These are phyloP conservation scores for Neonectria coccinea DNA, from an alignment of 2,329 filamentous ascomycete genomes.

Conservation along the genomic window DNA sequence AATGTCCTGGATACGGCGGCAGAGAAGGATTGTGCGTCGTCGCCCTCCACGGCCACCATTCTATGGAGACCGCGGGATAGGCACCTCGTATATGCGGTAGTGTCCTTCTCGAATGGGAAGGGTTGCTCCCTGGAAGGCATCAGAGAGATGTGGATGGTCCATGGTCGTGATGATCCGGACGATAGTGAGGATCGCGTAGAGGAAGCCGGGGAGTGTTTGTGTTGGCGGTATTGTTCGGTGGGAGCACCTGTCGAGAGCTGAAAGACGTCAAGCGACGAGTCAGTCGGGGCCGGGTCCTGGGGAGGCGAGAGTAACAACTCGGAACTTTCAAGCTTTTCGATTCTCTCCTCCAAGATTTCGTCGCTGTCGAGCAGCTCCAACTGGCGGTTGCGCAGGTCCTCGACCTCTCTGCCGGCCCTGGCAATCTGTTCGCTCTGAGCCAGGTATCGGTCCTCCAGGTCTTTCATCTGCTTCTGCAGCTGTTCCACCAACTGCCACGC, in stretches of 20 bases:
- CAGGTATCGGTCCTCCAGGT: slow-evolving; percentile 52
- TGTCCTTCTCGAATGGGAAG: slow-evolving; percentile 72
- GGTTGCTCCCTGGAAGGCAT: slow-evolving; percentile 65
- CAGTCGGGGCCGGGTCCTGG: slow-evolving; percentile 33
- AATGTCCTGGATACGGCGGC: slow-evolving; percentile 64
- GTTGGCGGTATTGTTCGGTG: slow-evolving; percentile 20
- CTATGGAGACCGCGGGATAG: slow-evolving; percentile 70
- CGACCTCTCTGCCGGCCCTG: slow-evolving; percentile 55
- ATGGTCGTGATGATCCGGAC: slow-evolving; percentile 51
- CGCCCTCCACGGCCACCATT: slow-evolving; percentile 65
- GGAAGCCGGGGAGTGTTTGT: slow-evolving; percentile 15
- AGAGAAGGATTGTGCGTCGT: slow-evolving; percentile 61
- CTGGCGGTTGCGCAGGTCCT: slow-evolving; percentile 61
- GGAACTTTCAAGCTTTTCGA: slow-evolving; percentile 58
- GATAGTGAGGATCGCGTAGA: slow-evolving; percentile 22
- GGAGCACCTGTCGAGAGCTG: slow-evolving; percentile 35
- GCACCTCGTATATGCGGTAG: slow-evolving; percentile 70
- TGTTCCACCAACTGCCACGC: slow-evolving; percentile 65
- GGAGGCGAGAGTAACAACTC: slow-evolving; percentile 41
- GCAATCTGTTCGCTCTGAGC: slow-evolving; percentile 57
- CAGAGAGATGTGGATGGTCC: slow-evolving; percentile 71
- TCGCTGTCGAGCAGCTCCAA: slow-evolving; percentile 64
- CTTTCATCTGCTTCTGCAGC: slow-evolving; percentile 53
- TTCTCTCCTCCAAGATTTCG: slow-evolving; percentile 65
- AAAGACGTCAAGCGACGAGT: slow-evolving; percentile 24